A percentile compares a stretch with the other conserved stretches of the same genome.
phyloP scores from a whole-genome alignment of 306 rosid species.

The Glycyrrhiza uralensis region DNA sequence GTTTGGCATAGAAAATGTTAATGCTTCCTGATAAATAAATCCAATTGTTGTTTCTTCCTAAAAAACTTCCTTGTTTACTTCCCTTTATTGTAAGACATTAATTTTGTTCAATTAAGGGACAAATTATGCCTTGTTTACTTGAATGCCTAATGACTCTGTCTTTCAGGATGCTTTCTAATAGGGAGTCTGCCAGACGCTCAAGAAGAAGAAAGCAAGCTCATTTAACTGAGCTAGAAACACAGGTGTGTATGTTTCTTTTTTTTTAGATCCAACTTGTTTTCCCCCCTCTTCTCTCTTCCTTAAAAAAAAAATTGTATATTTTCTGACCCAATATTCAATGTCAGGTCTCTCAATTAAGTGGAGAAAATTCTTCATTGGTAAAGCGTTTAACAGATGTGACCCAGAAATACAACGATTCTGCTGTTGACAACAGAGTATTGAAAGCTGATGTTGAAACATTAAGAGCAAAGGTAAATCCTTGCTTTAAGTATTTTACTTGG shows the following conservation, averaged over 20 bases:
- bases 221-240: slow-evolving; percentile 86
- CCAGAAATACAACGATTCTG: slow-evolving; percentile 62
- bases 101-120: slow-evolving; percentile 1
- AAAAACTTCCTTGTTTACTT: neutral
- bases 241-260: slow-evolving; percentile 36
- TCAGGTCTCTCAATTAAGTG: slow-evolving; percentile 79
- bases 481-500: neutral
- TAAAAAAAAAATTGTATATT: neutral
- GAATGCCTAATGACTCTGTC: neutral
- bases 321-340: slow-evolving; percentile 26
- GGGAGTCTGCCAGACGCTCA: slow-evolving; percentile 98
- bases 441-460: slow-evolving; percentile 87
- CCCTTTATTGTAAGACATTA: neutral
- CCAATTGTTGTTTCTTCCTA: neutral
- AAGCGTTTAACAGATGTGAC: slow-evolving; percentile 68
- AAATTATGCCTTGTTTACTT: slow-evolving; percentile 16
- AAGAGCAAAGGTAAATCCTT: slow-evolving; percentile 77
- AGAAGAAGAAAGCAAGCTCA: slow-evolving; percentile 97
- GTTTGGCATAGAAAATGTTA: slow-evolving; percentile 8
- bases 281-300: neutral
- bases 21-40: slow-evolving; percentile 2
- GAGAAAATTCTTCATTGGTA: slow-evolving; percentile 74
- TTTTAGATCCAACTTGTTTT: neutral
- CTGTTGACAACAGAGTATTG: slow-evolving; percentile 83
- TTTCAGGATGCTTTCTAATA: slow-evolving; percentile 94